Conservation (phyloP, 2,329 filamentous ascomycete species). For the Zelopaecilomyces penicillatus region DNA sequence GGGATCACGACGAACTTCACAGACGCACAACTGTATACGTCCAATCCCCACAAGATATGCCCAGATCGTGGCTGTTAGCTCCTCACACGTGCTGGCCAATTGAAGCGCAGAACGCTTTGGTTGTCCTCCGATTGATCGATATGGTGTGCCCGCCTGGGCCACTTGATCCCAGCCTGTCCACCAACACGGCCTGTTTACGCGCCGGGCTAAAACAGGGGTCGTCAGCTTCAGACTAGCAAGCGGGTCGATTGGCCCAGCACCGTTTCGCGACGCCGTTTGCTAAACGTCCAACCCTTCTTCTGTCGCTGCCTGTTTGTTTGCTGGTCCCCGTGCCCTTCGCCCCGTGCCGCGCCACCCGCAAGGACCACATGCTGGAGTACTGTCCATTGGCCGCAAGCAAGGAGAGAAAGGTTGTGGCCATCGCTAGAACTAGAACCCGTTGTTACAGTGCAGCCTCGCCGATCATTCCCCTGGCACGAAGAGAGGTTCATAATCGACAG, state of each 20-base stretch:
- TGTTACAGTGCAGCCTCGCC: too few species aligned
- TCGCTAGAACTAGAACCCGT: too few species aligned
- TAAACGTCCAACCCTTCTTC: too few species aligned
- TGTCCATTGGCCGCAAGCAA: too few species aligned
- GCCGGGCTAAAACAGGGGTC: slow-evolving; percentile 36
- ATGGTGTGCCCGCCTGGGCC: slow-evolving; percentile 27
- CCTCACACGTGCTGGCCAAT: slow-evolving; percentile 29
- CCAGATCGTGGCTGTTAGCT: slow-evolving; percentile 14
- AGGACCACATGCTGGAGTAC: not conserved
- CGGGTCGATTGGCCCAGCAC: slow-evolving; percentile 5
- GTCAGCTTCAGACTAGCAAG: slow-evolving; percentile 9
- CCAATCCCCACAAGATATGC: slow-evolving; percentile 9
- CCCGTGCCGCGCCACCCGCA: slow-evolving; percentile 28
- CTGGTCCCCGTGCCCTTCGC: slow-evolving; percentile 11
- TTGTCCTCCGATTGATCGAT: slow-evolving; percentile 40
- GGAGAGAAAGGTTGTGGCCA: too few species aligned
- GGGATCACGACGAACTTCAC: too few species aligned
- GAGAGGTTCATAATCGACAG: too few species aligned
- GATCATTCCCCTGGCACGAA: too few species aligned
- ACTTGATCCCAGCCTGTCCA: slow-evolving; percentile 30
- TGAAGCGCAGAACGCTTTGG: slow-evolving; percentile 22
- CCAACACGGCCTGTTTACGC: slow-evolving; percentile 43
- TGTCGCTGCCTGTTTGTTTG: too few species aligned
- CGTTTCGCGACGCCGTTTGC: not conserved
- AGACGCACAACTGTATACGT: slow-evolving; percentile 1